These are phyloP conservation scores for Rhodocollybia butyracea DNA, from an alignment of 768 basidiomycete species.

Conservation along the genomic window DNA sequence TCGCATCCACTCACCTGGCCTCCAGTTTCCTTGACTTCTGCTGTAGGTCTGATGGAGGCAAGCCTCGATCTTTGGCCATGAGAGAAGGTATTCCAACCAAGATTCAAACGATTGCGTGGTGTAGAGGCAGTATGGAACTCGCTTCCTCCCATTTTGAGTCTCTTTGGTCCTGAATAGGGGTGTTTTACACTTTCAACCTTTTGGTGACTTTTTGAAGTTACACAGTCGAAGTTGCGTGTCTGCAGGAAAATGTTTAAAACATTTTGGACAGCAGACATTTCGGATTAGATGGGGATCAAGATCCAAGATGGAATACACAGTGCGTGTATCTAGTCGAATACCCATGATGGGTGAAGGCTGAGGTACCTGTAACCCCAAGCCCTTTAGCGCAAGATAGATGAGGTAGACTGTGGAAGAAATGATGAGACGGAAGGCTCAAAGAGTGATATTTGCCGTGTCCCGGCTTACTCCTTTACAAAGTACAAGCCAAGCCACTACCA, in stretches of 20 bases:
- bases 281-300: slow-evolving; percentile 6
- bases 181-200: slow-evolving; percentile 15
- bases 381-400: slow-evolving; percentile 1
- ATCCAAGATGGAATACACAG: not conserved
- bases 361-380: not conserved
- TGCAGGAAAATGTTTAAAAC: slow-evolving; percentile 16
- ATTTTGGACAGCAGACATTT: slow-evolving; percentile 12
- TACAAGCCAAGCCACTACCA: slow-evolving; percentile 10
- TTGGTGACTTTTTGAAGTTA: slow-evolving; percentile 13
- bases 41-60: slow-evolving; percentile 15
- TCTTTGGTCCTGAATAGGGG: slow-evolving; percentile 14
- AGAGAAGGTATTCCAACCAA: slow-evolving; percentile 27
- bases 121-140: slow-evolving; percentile 19
- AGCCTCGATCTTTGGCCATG: slow-evolving; percentile 18
- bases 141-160: slow-evolving; percentile 14
- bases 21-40: not conserved
- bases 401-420: not conserved
- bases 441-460: not conserved
- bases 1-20: slow-evolving; percentile 12
- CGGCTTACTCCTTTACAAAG: slow-evolving; percentile 1
- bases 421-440: slow-evolving; percentile 9
- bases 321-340: slow-evolving; percentile 7
- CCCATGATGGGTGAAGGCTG: not conserved
- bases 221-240: slow-evolving; percentile 15
- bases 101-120: slow-evolving; percentile 22